Percentiles rank a stretch among this genome's conserved stretches.
Conservation (phyloP, 805 yeast species). For the Zygotorulaspora sp. region DNA sequence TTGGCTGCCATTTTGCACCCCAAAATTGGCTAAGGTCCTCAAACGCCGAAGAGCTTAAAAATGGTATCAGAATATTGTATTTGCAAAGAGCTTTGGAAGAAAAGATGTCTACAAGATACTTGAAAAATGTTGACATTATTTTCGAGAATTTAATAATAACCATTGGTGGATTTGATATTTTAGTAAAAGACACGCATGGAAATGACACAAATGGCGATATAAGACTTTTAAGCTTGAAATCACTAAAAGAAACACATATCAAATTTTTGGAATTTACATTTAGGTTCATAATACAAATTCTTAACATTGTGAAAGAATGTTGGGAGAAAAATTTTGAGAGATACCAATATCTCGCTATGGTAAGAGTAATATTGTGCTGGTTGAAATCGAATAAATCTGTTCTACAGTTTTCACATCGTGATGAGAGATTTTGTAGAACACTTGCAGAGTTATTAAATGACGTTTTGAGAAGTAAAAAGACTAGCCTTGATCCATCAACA, state of each 20-base stretch:
- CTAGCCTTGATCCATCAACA: conserved; percentile 2
- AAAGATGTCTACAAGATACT: conserved; percentile 25
- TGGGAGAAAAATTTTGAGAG: conserved; percentile 24
- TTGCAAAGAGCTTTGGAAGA: conserved; percentile 20
- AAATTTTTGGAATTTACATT: conserved; percentile 40
- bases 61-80: conserved; percentile 17
- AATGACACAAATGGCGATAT: conserved; percentile 3
- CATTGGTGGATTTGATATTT: conserved; percentile 30
- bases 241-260: conserved; percentile 10
- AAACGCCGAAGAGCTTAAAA: conserved; percentile 3
- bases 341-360: conserved; percentile 33
- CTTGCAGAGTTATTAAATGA: conserved; percentile 33
- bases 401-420: conserved; percentile 34
- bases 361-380: conserved; percentile 57
- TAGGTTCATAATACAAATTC: conserved; percentile 37
- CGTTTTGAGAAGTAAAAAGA: conserved; percentile 18
- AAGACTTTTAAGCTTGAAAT: conserved; percentile 10
- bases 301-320: conserved; percentile 30
- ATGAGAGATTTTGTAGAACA: conserved; percentile 31
- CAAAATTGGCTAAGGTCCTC: conserved; percentile 19
- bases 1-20: conserved; percentile 27
- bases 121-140: conserved; percentile 26
- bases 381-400: conserved; percentile 46
- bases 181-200: conserved; percentile 8
- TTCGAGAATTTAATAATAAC: conserved; percentile 23